Percentiles rank a stretch among this genome's conserved stretches.
Conservation (phyloP, 768 basidiomycete species). For the Boletus subcaerulescens region DNA sequence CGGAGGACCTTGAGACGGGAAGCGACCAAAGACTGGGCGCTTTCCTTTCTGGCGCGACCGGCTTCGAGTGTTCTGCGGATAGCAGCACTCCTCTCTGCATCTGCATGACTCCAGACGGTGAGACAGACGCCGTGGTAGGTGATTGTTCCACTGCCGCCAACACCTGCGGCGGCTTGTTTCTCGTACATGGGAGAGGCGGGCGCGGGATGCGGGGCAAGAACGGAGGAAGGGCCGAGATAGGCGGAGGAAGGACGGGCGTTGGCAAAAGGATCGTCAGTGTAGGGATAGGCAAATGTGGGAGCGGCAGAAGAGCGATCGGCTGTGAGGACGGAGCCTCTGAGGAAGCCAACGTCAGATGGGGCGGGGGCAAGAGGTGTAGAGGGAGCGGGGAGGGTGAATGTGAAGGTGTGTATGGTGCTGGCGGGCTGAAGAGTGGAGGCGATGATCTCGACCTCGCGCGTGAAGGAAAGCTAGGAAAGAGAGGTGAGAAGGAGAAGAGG, state of each 20-base stretch:
- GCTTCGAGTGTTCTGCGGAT: slow-evolving; percentile 83
- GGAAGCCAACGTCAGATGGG: slow-evolving; percentile 54
- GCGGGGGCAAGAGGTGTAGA: slow-evolving; percentile 74
- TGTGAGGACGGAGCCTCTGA: slow-evolving; percentile 73
- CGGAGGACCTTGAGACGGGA: slow-evolving; percentile 66
- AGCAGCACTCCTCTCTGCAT: slow-evolving; percentile 79
- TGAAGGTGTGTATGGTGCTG: slow-evolving; percentile 89
- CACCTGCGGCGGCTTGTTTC: slow-evolving; percentile 33
- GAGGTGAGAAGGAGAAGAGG: neutral
- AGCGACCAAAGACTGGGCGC: slow-evolving; percentile 67
- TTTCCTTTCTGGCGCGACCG: slow-evolving; percentile 74
- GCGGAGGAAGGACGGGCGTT: slow-evolving; percentile 71
- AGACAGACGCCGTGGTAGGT: slow-evolving; percentile 91
- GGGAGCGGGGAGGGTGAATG: slow-evolving; percentile 79
- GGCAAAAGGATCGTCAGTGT: slow-evolving; percentile 69
- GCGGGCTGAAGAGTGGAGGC: slow-evolving; percentile 93
- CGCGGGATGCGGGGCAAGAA: slow-evolving; percentile 42
- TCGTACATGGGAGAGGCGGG: slow-evolving; percentile 30
- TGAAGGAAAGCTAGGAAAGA: slow-evolving; percentile 70
- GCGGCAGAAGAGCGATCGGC: slow-evolving; percentile 64
- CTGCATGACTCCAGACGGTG: slow-evolving; percentile 95
- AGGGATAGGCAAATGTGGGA: slow-evolving; percentile 67
- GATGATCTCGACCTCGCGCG: slow-evolving; percentile 90
- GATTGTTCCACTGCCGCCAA: slow-evolving; percentile 39
- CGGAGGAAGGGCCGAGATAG: slow-evolving; percentile 74